Evolutionary conservation across 2,329 filamentous ascomycete genomes (phyloP).

Genomic region (Dactylonectria estremocensis): DNA sequence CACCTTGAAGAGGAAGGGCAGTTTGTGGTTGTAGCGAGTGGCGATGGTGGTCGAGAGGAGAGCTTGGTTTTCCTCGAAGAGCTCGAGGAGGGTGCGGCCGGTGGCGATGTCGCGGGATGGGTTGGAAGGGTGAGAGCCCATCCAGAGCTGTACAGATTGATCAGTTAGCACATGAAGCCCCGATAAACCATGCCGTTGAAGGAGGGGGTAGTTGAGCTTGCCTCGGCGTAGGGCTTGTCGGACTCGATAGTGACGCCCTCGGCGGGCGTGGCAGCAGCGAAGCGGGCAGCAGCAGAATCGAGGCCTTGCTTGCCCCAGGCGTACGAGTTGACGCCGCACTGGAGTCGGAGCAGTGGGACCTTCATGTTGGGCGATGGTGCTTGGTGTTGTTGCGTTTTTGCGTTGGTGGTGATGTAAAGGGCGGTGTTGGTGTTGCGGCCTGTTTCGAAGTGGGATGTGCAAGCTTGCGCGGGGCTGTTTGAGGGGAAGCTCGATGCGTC

Average conservation of each 20-base stretch:
- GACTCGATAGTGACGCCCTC: slow-evolving; percentile 83
- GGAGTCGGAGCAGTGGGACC: slow-evolving; percentile 87
- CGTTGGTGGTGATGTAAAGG: not conserved
- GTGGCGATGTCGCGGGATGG: slow-evolving; percentile 92
- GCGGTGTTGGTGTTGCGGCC: not conserved
- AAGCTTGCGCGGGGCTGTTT: slow-evolving; percentile 8
- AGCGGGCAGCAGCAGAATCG: slow-evolving; percentile 90
- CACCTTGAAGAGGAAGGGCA: slow-evolving; percentile 98
- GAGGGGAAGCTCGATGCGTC: not conserved
- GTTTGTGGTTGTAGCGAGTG: slow-evolving; percentile 82
- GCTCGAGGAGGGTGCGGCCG: slow-evolving; percentile 86
- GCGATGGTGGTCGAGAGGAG: slow-evolving; percentile 83
- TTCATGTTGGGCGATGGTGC: slow-evolving; percentile 65
- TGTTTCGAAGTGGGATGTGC: slow-evolving; percentile 13
- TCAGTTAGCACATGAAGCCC: not conserved
- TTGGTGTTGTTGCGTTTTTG: not conserved
- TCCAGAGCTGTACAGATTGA: slow-evolving; percentile 81
- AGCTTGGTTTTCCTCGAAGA: slow-evolving; percentile 88
- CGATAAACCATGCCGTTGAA: not conserved
- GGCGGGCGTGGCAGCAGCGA: slow-evolving; percentile 86
- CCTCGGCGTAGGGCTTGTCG: slow-evolving; percentile 96
- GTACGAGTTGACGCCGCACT: slow-evolving; percentile 97
- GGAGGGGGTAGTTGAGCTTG: slow-evolving; percentile 53
- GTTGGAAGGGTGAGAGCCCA: slow-evolving; percentile 97
- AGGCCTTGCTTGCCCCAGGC: slow-evolving; percentile 97